These are phyloP conservation scores for Mycosphaerella arachidis DNA, from an alignment of 2,329 filamentous ascomycete species.

Conservation along the genomic window DNA sequence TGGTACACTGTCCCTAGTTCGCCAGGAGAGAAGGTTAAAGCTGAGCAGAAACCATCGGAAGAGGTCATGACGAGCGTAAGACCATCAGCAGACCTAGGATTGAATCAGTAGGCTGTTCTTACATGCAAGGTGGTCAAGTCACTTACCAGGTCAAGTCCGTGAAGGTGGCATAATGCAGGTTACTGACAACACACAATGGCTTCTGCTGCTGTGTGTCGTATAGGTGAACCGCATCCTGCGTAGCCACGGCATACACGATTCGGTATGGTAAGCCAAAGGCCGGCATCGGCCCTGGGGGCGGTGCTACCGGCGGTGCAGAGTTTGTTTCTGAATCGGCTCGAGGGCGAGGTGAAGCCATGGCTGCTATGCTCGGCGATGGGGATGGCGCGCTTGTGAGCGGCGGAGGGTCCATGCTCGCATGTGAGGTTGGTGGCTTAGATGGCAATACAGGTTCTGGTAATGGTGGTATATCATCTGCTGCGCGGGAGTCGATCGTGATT, in stretches of 20 bases:
- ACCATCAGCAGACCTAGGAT: conserved; percentile 64
- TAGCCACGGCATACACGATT: conserved; percentile 94
- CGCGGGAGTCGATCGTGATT: conserved; percentile 89
- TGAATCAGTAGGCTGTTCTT: conserved; percentile 34
- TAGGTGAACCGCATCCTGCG: conserved; percentile 87
- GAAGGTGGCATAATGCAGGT: conserved; percentile 94
- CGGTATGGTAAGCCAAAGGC: conserved; percentile 86
- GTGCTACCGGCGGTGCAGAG: conserved; percentile 44
- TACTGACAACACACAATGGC: conserved; percentile 90
- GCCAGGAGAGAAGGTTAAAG: conserved; percentile 74
- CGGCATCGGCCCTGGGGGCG: conserved; percentile 46
- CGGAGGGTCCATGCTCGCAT: conserved; percentile 77
- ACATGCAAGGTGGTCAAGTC: conserved; percentile 18
- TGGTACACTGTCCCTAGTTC: conserved; percentile 82
- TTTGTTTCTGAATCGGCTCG: conserved; percentile 49
- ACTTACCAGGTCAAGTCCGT: conserved; percentile 91
- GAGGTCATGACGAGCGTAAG: conserved; percentile 88
- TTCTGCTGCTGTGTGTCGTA: conserved; percentile 98
- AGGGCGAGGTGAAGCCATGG: conserved; percentile 50
- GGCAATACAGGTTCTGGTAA: conserved; percentile 74
- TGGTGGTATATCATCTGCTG: conserved; percentile 75
- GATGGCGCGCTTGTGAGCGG: conserved; percentile 55
- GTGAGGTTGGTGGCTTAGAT: conserved; percentile 53
- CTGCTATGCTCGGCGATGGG: conserved; percentile 45
- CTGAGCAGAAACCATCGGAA: conserved; percentile 95